A percentile compares a stretch with the other conserved stretches of the same genome.
Evolutionary conservation across 495 filamentous ascomycete species (phyloP).

Genomic region (Neurospora sp.): DNA sequence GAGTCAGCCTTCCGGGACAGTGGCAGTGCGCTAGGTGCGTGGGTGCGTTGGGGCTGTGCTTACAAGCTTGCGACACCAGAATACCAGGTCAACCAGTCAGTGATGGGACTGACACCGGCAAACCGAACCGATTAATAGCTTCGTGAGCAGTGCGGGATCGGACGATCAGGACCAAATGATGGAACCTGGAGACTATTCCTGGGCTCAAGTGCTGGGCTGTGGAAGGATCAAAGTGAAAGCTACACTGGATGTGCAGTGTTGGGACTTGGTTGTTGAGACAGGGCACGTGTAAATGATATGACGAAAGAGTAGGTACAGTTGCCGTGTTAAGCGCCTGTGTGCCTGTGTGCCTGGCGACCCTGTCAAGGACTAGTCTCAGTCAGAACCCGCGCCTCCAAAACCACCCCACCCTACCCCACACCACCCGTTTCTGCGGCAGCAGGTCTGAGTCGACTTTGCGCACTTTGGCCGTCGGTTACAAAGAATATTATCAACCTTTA

Average conservation of each 20-base stretch:
- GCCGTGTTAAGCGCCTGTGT: neutral
- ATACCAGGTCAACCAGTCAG: neutral
- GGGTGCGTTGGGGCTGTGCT: slow-evolving; percentile 25
- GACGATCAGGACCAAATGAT: neutral
- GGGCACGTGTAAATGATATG: neutral
- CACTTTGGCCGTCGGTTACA: no score
- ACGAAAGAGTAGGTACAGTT: neutral
- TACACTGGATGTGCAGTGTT: neutral
- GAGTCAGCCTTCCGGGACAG: slow-evolving; percentile 27
- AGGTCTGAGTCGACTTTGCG: no score
- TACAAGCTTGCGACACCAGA: slow-evolving; percentile 12
- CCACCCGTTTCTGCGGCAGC: no score
- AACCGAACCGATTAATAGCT: neutral
- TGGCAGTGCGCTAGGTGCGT: slow-evolving; percentile 19
- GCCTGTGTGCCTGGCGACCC: neutral
- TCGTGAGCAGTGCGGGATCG: neutral
- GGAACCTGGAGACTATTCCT: neutral
- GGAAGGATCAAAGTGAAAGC: neutral
- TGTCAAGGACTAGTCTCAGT: no score
- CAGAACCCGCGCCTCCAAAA: no score
- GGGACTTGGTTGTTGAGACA: neutral
- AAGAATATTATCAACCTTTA: no score
- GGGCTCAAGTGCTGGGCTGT: neutral
- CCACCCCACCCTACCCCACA: no score
- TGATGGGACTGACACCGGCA: neutral